These are phyloP conservation scores for Solanum pinnatisectum DNA, from an alignment of 257 asterid species.

Conservation along the genomic window DNA sequence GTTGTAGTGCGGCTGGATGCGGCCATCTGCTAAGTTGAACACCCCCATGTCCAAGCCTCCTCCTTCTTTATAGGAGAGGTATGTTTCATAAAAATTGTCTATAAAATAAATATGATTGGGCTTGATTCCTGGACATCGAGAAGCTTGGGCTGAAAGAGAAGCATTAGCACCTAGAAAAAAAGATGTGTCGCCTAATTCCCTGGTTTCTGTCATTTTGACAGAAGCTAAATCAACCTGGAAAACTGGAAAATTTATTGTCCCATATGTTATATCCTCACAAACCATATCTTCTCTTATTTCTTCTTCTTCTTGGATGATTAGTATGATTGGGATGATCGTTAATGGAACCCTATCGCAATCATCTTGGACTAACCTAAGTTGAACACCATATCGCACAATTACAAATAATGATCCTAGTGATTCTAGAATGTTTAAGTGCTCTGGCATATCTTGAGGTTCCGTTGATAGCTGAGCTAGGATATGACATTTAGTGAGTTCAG, in stretches of 20 bases:
- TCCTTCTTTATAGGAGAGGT: background rate
- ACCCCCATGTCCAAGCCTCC: background rate
- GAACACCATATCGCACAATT: background rate
- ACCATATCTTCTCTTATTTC: too few species aligned
- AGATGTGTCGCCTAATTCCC: background rate
- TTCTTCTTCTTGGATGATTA: too few species aligned
- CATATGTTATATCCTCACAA: background rate
- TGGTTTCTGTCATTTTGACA: background rate
- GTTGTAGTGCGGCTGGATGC: background rate
- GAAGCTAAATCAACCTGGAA: background rate
- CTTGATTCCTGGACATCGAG: background rate
- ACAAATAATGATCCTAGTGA: background rate
- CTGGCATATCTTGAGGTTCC: too few species aligned
- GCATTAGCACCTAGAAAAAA: background rate
- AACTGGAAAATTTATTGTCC: background rate
- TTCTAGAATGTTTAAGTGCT: background rate
- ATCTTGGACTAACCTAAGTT: background rate
- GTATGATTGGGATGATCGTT: rapidly evolving
- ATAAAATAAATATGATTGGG: background rate
- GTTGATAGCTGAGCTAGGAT: too few species aligned
- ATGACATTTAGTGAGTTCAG: background rate
- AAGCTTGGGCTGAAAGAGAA: background rate
- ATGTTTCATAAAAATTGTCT: background rate
- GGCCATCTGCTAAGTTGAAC: background rate
- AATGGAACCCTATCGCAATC: background rate